phyloP scores from a whole-genome alignment of 2,329 filamentous ascomycete genomes.

The Claviceps arundinis region DNA sequence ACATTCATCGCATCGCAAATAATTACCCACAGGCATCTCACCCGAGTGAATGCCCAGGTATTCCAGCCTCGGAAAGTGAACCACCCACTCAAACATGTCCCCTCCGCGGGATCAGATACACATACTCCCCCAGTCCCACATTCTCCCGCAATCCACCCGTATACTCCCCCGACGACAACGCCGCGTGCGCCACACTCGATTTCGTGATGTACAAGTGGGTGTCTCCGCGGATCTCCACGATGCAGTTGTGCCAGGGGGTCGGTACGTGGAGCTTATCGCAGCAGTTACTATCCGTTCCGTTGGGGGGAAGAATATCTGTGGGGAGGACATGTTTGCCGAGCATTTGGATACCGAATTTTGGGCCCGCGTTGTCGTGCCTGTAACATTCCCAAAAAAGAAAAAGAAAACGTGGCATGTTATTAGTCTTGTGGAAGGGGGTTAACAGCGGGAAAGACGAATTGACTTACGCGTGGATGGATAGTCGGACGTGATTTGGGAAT shows the following conservation, averaged over 20 bases:
- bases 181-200: slow-evolving; percentile 8
- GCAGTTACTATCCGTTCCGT: slow-evolving; percentile 8
- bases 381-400: not conserved
- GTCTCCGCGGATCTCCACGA: slow-evolving; percentile 16
- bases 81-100: not conserved
- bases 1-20: no score
- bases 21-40: not conserved
- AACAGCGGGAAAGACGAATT: not conserved
- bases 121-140: not conserved
- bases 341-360: slow-evolving; percentile 28
- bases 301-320: slow-evolving; percentile 18
- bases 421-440: no score
- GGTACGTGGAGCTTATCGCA: slow-evolving; percentile 21
- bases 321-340: slow-evolving; percentile 20
- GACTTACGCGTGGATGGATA: slow-evolving; percentile 32
- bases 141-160: not conserved
- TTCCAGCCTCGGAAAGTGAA: no score
- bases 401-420: not conserved
- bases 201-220: slow-evolving; percentile 11
- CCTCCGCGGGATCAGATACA: not conserved
- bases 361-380: slow-evolving; percentile 24
- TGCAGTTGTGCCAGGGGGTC: slow-evolving; percentile 30
- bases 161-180: slow-evolving; percentile 4
- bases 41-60: not conserved
- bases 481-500: slow-evolving; percentile 30